Base-by-base conservation (phyloP, 1,139 yeast species). In the Nadsonia starkeyi-henricii region DNA sequence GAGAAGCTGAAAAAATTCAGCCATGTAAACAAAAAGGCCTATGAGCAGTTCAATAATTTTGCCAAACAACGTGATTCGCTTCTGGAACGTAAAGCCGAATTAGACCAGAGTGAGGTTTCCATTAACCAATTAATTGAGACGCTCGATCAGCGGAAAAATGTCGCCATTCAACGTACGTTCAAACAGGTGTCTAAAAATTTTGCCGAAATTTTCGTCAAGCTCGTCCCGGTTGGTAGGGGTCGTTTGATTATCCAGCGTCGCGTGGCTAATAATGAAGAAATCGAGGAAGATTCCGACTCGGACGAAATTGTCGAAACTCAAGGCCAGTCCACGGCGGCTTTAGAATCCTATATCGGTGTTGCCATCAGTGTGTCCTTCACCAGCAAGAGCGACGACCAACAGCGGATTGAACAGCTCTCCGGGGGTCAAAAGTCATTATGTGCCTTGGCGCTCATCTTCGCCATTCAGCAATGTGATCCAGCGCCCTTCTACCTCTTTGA, bases 361-460 rank as follows among this genome's bases (percentile, higher is more conserved):
- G 77, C 95, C 0, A 85, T 91, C 51, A 74, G 84, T 7, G 97
- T 89, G 1, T 86, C 96, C 0, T 91, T 91, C 71, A 91, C 88
- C 61, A 82, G 95, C 17, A 83, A 81, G 57, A 75, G 75, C 44
- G 85, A 88, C 62, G 96, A 88, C 58, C 96, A 85, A 62, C 86
- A 84, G 55, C 73, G 85, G 54, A 83, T 89, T 49, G 95, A 88
- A 63, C 96, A 89, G 61, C 71, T 91, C 33, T 85, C 96, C 0
- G 98, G 98, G 42, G 98, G 98, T 5, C 98, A 91, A 61, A 91
- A 91, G 62, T 85, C 97, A 0, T 69, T 91, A 19, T 89, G 97
- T 71, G 97, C 98, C 1, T 79, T 91, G 57, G 89, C 97, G 0
- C 73, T 91, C 47, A 89, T 91, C 54, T 73, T 91, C 53, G 97